A percentile compares a stretch with the other conserved stretches of the same genome.
These are phyloP conservation scores for Aureobasidium sp. DNA, from an alignment of 2,329 filamentous ascomycete species.

Conservation along the genomic window DNA sequence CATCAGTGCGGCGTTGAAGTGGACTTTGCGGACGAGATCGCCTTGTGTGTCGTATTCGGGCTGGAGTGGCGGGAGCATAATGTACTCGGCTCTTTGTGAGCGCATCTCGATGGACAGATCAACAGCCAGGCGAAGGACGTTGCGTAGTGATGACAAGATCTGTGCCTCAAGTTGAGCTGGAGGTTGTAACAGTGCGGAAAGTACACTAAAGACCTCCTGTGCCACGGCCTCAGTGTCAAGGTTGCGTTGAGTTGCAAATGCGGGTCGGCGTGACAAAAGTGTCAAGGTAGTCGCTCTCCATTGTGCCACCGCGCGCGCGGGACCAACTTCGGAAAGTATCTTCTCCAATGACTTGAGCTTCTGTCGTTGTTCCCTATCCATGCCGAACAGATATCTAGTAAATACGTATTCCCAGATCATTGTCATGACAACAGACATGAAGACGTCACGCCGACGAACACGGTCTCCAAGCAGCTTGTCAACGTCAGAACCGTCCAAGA, in stretches of 20 bases:
- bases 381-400: conserved; percentile 93
- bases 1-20: conserved; percentile 92
- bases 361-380: conserved; percentile 95
- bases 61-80: conserved; percentile 92
- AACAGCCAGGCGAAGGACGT: conserved; percentile 82
- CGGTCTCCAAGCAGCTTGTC: conserved; percentile 83
- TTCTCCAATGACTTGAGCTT: conserved; percentile 97
- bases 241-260: conserved; percentile 76
- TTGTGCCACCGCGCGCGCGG: conserved; percentile 80
- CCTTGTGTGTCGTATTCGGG: conserved; percentile 93
- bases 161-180: conserved; percentile 73
- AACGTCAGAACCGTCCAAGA: conserved; percentile 90
- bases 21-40: conserved; percentile 77
- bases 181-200: conserved; percentile 79
- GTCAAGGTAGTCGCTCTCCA: conserved; percentile 96
- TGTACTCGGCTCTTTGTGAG: conserved; percentile 91
- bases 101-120: conserved; percentile 94
- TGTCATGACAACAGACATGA: conserved; percentile 98
- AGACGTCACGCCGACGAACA: conserved; percentile 81
- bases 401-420: conserved; percentile 99
- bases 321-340: conserved; percentile 79
- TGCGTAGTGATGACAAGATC: conserved; percentile 75
- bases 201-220: conserved; percentile 76
- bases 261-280: conserved; percentile 69
- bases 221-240: conserved; percentile 95